Percentiles rank a stretch among this genome's conserved stretches.
Evolutionary conservation across 2,329 filamentous ascomycete genomes (phyloP).

Genomic region (Penicillium sp.): DNA sequence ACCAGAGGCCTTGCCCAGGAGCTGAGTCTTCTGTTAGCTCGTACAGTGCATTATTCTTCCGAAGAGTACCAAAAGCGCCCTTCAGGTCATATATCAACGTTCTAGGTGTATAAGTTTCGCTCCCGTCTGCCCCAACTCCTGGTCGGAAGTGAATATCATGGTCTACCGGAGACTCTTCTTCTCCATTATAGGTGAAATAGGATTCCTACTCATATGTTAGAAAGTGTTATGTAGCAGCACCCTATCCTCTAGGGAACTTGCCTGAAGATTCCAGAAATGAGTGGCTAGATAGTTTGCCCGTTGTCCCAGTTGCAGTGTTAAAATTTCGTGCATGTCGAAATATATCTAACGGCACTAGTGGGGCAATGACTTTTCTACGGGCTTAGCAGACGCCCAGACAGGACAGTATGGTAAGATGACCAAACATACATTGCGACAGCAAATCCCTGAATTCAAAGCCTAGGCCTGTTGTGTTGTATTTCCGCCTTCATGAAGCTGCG

Average conservation of each 20-base stretch:
- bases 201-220: conserved; percentile 69
- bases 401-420: background rate
- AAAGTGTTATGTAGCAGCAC: background rate
- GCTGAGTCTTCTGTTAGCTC: conserved; percentile 55
- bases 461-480: background rate
- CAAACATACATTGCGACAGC: conserved; percentile 12
- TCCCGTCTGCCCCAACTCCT: conserved; percentile 79
- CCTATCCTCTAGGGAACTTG: conserved; percentile 41
- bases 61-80: conserved; percentile 85
- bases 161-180: conserved; percentile 71
- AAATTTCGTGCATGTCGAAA: conserved; percentile 81
- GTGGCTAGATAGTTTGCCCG: conserved; percentile 91
- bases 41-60: conserved; percentile 88
- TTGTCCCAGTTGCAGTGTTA: conserved; percentile 92
- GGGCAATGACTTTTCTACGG: conserved; percentile 4
- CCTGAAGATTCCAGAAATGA: conserved; percentile 97
- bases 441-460: background rate
- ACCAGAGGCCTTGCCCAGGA: conserved; percentile 52
- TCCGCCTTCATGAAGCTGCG: background rate
- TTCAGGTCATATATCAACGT: conserved; percentile 95
- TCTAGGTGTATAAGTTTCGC: conserved; percentile 89
- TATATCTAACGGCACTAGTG: background rate
- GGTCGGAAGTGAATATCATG: conserved; percentile 89
- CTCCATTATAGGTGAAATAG: conserved; percentile 85
- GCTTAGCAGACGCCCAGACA: conserved; percentile 1